Evolutionary conservation across 257 asterid species (phyloP), one percentile per base, ranked within the genome.

Genomic region (Verbena officinalis): DNA sequence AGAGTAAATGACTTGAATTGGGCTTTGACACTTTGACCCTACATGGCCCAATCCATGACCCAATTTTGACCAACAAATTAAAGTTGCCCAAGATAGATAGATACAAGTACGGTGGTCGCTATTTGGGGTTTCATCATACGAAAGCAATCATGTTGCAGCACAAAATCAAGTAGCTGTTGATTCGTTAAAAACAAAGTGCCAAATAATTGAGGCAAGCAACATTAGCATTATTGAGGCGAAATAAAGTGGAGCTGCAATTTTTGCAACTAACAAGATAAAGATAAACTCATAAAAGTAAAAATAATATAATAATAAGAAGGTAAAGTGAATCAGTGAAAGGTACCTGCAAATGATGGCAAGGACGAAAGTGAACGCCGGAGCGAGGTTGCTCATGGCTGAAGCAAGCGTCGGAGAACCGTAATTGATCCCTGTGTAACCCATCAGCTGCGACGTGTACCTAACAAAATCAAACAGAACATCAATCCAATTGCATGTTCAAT

Each of bases 361-460:
- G 27, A 79, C 70, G 72, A 89, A 89, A 53, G 96, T 89, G 52
- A 86, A 84, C 8, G 96, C 96, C 62, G 96, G 97, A 43, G 83
- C 77, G 1, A 90, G 84, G 63, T 87, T 90, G 82, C 97, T 84
- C 80, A 90, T 83, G 71, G 95, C 95, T 16, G 91, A 90, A 44
- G 95, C 93, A 12, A 87, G 89, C 55, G 96, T 89, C 33, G 96
- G 96, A 53, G 95, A 86, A 16, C 83, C 78, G 68, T 81, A 87
- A 43, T 69, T 70, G 45, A 90, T 83, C 22, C 94, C 97, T 0
- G 84, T 81, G 19, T 78, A 84, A 2, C 94, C 95, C 88, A 80
- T 80, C 24, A 84, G 73, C 73, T 86, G 95, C 63, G 91, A 84
- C 34, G 77, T 38, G 55, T 86, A 78, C 69, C 97, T 89, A 62